Percentiles rank a stretch among this genome's conserved stretches.
Evolutionary conservation across 768 basidiomycete genomes (phyloP).

Genomic region (Suillus luteus): DNA sequence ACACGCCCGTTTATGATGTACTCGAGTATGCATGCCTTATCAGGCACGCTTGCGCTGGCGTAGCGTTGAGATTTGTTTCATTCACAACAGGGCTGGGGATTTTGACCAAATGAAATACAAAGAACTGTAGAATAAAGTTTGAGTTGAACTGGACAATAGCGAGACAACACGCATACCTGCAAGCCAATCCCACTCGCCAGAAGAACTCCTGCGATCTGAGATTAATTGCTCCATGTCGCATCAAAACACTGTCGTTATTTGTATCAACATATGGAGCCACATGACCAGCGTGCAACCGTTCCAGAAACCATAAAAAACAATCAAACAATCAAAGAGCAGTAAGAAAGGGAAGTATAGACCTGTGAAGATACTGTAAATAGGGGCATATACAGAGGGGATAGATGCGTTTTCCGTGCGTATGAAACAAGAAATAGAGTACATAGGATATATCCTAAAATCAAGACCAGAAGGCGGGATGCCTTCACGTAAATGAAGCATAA

Average conservation of each 20-base stretch:
- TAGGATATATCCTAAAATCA: constrained; percentile 22
- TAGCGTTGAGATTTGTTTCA: not conserved
- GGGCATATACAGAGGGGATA: constrained; percentile 17
- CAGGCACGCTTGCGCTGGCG: not conserved
- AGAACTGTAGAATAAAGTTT: not conserved
- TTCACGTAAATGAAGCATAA: constrained; percentile 25
- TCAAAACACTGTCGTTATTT: not conserved
- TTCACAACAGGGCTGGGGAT: not conserved
- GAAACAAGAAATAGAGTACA: constrained; percentile 14
- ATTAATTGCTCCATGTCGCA: not conserved
- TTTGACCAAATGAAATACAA: not conserved
- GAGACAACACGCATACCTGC: not conserved
- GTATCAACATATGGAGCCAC: constrained; percentile 10
- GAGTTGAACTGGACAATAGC: not conserved
- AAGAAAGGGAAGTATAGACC: constrained; percentile 7
- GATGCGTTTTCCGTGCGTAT: constrained; percentile 16
- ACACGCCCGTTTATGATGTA: not conserved
- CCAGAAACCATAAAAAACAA: constrained; percentile 10
- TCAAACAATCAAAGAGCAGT: constrained; percentile 10
- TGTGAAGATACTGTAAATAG: constrained; percentile 13
- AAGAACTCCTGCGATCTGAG: not conserved
- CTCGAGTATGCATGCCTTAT: not conserved
- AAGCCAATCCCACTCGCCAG: not conserved
- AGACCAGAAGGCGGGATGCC: constrained; percentile 15
- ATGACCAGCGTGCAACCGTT: constrained; percentile 18